Evolutionary conservation across 352 stramenopile species (phyloP).

Genomic region (Elongisporangium undulatum): DNA sequence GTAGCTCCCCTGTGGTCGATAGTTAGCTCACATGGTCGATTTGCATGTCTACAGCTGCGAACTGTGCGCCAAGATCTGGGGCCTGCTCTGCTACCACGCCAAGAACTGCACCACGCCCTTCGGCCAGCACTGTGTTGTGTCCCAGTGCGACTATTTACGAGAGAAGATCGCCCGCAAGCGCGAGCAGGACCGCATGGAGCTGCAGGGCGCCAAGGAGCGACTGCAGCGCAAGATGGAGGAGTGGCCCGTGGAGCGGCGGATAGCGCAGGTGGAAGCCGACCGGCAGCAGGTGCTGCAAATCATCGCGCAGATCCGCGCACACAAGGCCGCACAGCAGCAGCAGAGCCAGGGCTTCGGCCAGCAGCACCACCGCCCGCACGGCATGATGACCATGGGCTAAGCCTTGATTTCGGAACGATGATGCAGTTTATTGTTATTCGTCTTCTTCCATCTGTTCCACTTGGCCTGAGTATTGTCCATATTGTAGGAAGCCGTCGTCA

Average conservation of each 20-base stretch:
- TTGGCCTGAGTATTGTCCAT: not conserved
- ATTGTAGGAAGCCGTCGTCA: not conserved
- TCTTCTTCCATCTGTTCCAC: constrained; percentile 1
- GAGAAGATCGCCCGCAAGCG: constrained; percentile 81
- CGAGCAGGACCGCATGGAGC: constrained; percentile 51
- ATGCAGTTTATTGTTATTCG: constrained; percentile 2
- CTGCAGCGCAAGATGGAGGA: constrained; percentile 50
- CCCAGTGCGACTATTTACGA: constrained; percentile 82
- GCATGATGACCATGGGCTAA: constrained; percentile 43
- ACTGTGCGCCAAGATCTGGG: constrained; percentile 83
- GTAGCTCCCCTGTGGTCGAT: not conserved
- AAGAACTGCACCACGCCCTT: constrained; percentile 60
- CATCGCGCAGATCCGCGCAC: constrained; percentile 65
- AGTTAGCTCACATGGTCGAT: not conserved
- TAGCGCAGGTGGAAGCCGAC: constrained; percentile 77
- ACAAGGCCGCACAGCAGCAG: constrained; percentile 40
- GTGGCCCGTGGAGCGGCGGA: constrained; percentile 75
- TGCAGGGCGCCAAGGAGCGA: constrained; percentile 45
- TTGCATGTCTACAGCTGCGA: constrained; percentile 41
- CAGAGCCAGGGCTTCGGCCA: constrained; percentile 9
- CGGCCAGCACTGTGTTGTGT: constrained; percentile 63
- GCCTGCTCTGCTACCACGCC: constrained; percentile 82
- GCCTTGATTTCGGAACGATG: not conserved
- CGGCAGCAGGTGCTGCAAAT: constrained; percentile 72
- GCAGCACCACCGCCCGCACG: constrained; percentile 13